Percentiles rank a stretch among this genome's conserved stretches.
Conservation (phyloP, 192 early-diverging fungal genomes). For the Backusella mclennaniae region DNA sequence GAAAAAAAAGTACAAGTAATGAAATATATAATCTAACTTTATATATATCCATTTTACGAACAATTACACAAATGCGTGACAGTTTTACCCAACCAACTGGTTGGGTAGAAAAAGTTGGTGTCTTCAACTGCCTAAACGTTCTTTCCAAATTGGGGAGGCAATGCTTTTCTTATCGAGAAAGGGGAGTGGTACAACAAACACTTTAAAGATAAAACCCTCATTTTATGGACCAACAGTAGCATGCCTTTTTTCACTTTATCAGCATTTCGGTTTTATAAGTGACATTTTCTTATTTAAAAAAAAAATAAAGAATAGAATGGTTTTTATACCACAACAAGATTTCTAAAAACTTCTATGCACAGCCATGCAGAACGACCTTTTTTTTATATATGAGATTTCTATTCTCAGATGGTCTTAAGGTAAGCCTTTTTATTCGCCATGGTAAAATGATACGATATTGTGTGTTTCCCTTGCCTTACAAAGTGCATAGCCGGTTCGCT, state of each 20-base stretch:
- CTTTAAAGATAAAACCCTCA: too few species aligned
- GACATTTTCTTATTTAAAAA: too few species aligned
- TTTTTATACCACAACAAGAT: not conserved
- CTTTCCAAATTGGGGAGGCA: too few species aligned
- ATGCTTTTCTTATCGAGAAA: too few species aligned
- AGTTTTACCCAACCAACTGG: not conserved
- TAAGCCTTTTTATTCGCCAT: not conserved
- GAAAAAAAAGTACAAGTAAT: not conserved
- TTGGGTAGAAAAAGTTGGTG: not conserved
- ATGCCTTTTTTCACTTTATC: too few species aligned
- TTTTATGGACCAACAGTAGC: too few species aligned
- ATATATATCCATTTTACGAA: not conserved
- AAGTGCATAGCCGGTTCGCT: not conserved
- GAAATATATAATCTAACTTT: not conserved
- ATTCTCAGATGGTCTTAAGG: not conserved
- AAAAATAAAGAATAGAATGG: too few species aligned
- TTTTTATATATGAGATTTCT: not conserved
- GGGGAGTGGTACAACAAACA: too few species aligned
- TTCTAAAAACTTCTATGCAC: not conserved
- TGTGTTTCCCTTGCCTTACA: not conserved
- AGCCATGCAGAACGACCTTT: not conserved
- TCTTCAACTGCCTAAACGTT: not conserved
- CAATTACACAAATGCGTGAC: conserved; percentile 4
- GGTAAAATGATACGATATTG: not conserved
- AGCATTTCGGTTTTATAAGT: too few species aligned